Conservation (phyloP, 805 yeast genomes). For the Yarrowia sp. region DNA sequence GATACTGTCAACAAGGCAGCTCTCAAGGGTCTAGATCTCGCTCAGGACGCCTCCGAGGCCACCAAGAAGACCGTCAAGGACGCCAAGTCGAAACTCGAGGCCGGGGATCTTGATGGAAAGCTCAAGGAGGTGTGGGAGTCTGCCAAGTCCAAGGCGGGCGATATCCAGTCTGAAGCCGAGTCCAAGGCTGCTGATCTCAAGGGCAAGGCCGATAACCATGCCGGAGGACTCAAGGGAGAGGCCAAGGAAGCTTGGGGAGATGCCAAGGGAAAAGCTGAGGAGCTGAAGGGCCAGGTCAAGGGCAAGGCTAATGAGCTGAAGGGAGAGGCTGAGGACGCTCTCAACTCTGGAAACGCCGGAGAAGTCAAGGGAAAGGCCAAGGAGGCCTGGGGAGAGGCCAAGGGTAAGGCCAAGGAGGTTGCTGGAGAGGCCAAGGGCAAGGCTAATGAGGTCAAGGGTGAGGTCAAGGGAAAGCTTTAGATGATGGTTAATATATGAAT, state of each 20-base stretch:
- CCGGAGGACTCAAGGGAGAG: constrained; percentile 9
- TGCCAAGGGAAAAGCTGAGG: constrained; percentile 26
- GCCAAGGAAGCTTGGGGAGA: constrained; percentile 21
- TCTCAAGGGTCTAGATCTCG: constrained; percentile 10
- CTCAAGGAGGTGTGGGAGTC: constrained; percentile 20
- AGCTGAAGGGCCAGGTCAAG: constrained; percentile 7
- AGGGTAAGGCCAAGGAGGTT: constrained; percentile 24
- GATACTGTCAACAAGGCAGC: constrained; percentile 25
- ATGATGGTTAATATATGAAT: not conserved
- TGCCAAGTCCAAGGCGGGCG: constrained; percentile 24
- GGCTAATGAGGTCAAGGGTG: constrained; percentile 21
- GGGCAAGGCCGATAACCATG: constrained; percentile 9
- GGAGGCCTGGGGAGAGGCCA: constrained; percentile 24
- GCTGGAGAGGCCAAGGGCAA: constrained; percentile 19
- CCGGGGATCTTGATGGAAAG: not conserved
- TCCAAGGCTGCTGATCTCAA: not conserved
- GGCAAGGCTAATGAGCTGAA: constrained; percentile 16
- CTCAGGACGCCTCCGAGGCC: constrained; percentile 17
- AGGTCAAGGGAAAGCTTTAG: constrained; percentile 15
- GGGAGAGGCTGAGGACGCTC: constrained; percentile 19
- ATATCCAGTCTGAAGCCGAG: not conserved
- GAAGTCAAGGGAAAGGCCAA: constrained; percentile 18
- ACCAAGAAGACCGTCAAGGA: not conserved
- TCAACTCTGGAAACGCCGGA: not conserved
- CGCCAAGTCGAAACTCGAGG: constrained; percentile 2